Evolutionary conservation across 1,139 yeast genomes (phyloP), one percentile per base, ranked within the genome.

Genomic region (Pneumocystis murina): DNA sequence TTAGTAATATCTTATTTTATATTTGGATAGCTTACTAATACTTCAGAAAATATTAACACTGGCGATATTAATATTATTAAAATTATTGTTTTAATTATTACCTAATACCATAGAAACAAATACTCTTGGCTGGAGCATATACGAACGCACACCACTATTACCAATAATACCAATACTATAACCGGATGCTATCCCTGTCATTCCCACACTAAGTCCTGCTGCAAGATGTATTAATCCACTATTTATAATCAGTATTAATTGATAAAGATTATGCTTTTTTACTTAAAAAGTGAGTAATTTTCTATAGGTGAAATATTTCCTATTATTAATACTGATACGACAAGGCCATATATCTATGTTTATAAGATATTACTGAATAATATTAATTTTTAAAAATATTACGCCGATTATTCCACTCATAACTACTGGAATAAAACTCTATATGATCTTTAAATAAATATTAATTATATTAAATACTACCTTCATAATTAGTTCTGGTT

Each of bases 401-500:
- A 60, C 94, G 76, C 98, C 97, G 78, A 94, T 87, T 75, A 94
- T 94, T 87, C 99, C 99, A 68, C 97, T 96, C 97, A 94, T 91
- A 79, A 94, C 86, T 71, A 94, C 98, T 68, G 98, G 98, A 69
- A 94, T 94, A 73, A 87, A 61, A 63, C 68, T 65, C 69, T 68
- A 20, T n/a, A 17, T 24, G 24, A 6, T 20, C 24, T 39, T 59
- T 39, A 36, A n/a, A 14, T 20, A 17, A 61, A 20, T 58, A 39
- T 14, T 30, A 38, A 73, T 68, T 66, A 70, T 66, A 64, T 41
- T 20, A n/a, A 24, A 33, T 40, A 66, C 40, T 60, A 70, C 71
- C 64, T 72, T 70, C 75, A 72, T 73, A 66, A 73, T 72, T 64
- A 73, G 65, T 43, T 72, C 74, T 16, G 75, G 75, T 64, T 71